Evolutionary conservation across 73 alveolate genomes (phyloP).

Genomic region (Paramecium sexaurelia): DNA sequence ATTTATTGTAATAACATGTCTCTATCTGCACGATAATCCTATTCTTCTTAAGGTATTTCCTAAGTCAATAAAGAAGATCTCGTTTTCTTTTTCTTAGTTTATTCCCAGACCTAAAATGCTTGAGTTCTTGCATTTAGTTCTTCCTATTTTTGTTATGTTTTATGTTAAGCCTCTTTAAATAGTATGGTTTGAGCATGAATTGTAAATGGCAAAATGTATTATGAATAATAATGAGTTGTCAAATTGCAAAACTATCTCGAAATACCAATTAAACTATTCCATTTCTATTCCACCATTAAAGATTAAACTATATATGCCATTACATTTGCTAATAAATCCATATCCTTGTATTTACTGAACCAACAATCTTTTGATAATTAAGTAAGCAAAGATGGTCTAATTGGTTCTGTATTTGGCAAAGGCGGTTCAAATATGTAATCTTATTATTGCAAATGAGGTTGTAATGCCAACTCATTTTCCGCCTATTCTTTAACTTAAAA

Average conservation of each 20-base stretch:
- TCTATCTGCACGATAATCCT: slow-evolving; percentile 89
- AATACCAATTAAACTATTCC: slow-evolving; percentile 93
- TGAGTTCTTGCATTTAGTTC: slow-evolving; percentile 85
- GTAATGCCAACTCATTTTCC: slow-evolving; percentile 5
- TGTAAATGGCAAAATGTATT: slow-evolving; percentile 87
- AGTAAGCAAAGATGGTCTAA: slow-evolving; percentile 9
- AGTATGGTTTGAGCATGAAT: slow-evolving; percentile 92
- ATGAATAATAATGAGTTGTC: slow-evolving; percentile 83
- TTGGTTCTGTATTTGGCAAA: slow-evolving; percentile 24
- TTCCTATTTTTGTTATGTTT: slow-evolving; percentile 77
- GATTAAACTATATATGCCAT: slow-evolving; percentile 85
- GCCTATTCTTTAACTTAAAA: slow-evolving; percentile 28
- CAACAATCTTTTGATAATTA: slow-evolving; percentile 51
- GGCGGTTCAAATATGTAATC: slow-evolving; percentile 21
- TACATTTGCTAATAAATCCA: slow-evolving; percentile 81
- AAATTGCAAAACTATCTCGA: slow-evolving; percentile 80
- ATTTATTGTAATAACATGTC: slow-evolving; percentile 84
- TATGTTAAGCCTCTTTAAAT: slow-evolving; percentile 80
- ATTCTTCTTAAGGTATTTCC: slow-evolving; percentile 95
- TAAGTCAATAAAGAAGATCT: slow-evolving; percentile 95
- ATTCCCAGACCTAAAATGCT: slow-evolving; percentile 91
- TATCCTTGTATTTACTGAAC: slow-evolving; percentile 67
- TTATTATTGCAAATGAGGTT: background rate
- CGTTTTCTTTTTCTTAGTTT: slow-evolving; percentile 90
- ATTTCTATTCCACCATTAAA: slow-evolving; percentile 90